Conservation (phyloP, 2,329 filamentous ascomycete genomes). For the Rhynchosporium secalis region DNA sequence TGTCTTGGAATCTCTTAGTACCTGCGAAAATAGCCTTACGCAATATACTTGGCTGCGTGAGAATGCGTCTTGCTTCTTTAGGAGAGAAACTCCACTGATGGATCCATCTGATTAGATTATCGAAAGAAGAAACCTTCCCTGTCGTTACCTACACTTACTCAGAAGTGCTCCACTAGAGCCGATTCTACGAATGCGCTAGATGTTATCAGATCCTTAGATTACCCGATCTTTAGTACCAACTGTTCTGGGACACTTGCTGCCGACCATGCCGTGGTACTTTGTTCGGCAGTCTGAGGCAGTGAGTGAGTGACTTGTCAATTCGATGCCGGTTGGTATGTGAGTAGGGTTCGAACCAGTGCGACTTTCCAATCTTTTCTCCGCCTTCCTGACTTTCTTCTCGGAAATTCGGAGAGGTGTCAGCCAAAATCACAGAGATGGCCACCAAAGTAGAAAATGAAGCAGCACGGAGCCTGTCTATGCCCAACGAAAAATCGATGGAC, state of each 20-base stretch:
- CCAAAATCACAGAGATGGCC: not conserved
- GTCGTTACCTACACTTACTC: not conserved
- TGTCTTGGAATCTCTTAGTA: constrained; percentile 1
- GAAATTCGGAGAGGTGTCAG: not conserved
- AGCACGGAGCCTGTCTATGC: not conserved
- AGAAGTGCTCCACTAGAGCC: not conserved
- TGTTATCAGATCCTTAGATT: constrained; percentile 11
- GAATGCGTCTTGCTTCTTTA: not conserved
- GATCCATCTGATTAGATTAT: constrained; percentile 12
- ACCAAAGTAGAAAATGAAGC: not conserved
- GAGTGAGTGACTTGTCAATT: not conserved
- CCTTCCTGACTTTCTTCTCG: not conserved
- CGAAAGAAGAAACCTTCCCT: not conserved
- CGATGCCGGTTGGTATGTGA: not conserved
- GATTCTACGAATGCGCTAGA: not conserved
- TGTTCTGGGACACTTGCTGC: not conserved
- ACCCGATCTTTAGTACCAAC: not conserved
- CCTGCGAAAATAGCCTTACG: not conserved
- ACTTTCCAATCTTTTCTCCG: not conserved
- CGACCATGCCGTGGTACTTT: not conserved
- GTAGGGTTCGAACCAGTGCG: not conserved
- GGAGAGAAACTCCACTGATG: not conserved
- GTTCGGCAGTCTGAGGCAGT: not conserved
- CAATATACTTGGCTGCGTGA: constrained; percentile 2
- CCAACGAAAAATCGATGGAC: not conserved